Percentiles rank a stretch among this genome's conserved stretches.
These are phyloP conservation scores for Prunus dulcis DNA, from an alignment of 306 rosid genomes.

Conservation along the genomic window DNA sequence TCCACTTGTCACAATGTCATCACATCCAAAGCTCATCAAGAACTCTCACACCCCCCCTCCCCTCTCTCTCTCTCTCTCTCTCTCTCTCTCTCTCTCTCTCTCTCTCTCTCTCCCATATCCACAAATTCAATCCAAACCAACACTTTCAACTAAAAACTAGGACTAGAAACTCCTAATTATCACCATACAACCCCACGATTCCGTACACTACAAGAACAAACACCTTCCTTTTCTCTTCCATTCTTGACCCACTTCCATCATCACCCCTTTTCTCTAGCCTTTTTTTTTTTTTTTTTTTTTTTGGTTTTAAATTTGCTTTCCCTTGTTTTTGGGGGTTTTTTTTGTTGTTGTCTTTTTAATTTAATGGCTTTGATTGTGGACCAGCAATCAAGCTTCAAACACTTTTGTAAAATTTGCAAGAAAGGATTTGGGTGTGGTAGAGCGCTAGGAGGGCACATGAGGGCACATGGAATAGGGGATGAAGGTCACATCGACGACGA, in stretches of 20 bases:
- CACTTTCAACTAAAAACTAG: conserved; percentile 78
- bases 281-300: too few species aligned
- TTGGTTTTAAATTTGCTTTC: neutral
- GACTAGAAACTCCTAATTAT: conserved; percentile 37
- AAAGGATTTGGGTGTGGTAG: conserved; percentile 91
- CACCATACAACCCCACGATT: conserved; percentile 48
- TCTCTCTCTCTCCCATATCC: conserved; percentile 46
- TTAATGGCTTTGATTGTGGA: conserved; percentile 73
- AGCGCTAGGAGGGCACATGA: conserved; percentile 98
- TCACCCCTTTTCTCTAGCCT: neutral
- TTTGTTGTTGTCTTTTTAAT: neutral
- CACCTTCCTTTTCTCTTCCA: neutral
- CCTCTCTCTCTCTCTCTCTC: too few species aligned
- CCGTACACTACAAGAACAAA: conserved; percentile 56
- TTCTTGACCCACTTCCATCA: conserved; percentile 17
- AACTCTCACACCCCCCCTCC: conserved; percentile 8
- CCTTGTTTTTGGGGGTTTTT: neutral
- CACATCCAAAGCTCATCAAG: conserved; percentile 29
- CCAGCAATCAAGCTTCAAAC: conserved; percentile 64
- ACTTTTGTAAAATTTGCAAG: conserved; percentile 88
- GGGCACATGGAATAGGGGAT: conserved; percentile 87
- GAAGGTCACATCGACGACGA: conserved; percentile 64
- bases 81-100: neutral
- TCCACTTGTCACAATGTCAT: conserved; percentile 68
- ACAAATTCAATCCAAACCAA: conserved; percentile 38